Base-by-base conservation (phyloP, 345 rosid genomes). In the Euphorbia tirucalli region DNA sequence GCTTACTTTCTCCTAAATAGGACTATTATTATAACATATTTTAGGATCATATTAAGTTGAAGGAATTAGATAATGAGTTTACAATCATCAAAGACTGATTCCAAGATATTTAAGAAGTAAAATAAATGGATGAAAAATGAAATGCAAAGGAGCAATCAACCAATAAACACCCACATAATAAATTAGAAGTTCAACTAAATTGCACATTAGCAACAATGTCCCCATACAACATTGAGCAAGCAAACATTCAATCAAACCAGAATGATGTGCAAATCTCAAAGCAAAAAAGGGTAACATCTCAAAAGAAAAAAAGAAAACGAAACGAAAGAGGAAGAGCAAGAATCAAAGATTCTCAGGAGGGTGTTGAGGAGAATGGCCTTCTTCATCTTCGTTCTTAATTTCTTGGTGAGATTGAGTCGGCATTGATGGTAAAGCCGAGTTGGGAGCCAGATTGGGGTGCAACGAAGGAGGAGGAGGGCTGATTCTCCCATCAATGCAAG, bases 401-500 rank as follows among this genome's bases (percentile, higher is more conserved):
- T 80, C 84, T 48, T 68, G 80, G 48, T 68, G 82, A 70, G 83
- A 68, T 54, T 69, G 84, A 60, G 27, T 32, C 4, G 78, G 71
- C 11, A 22, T 16, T 41, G 75, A 65, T 0, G 76, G 56, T 61
- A 73, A 41, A 61, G 27, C 66, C 5, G 84, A 69, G 39, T 41
- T 24, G 57, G 63, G 74, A n/a, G 74, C 58, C 7, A 8, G 66
- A 49, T 61, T 41, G 10, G 54, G 27, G 68, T 73, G 25, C 9
- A 75, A 77, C 8, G 79, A 10, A 0, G 57, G 54, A 49, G n/a
- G 80, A 0, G 85, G 78, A 18, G 80, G 75, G 68, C 65, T 75
- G 49, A 92, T 77, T 30, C 81, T 77, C n/a, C 95, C 95, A 62
- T 89, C 93, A 61, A 92, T 89, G 80, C 97, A 89, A 72, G 97